Percentiles rank a stretch among this genome's conserved stretches.
Conservation (phyloP, 495 filamentous ascomycete species). For the Rhizodiscina lignyota region DNA sequence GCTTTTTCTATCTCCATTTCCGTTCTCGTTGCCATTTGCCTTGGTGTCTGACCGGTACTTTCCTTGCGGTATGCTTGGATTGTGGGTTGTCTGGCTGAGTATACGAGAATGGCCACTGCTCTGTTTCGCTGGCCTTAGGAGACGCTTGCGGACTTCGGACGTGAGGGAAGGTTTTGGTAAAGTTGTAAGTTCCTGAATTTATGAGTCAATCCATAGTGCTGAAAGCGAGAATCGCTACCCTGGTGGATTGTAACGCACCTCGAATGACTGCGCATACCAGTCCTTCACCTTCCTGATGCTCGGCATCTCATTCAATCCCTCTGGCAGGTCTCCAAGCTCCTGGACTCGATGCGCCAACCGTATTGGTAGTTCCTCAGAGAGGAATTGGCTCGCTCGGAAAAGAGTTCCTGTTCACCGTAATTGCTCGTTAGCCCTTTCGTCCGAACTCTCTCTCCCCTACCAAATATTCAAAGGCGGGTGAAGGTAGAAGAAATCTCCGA, state of each 20-base stretch:
- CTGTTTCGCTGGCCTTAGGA: constrained; percentile 54
- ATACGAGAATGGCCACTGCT: constrained; percentile 39
- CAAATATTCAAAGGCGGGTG: background rate
- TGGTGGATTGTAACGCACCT: constrained; percentile 40
- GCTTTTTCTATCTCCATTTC: constrained; percentile 24
- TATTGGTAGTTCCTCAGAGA: constrained; percentile 95
- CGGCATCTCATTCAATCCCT: constrained; percentile 96
- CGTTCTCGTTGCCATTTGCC: constrained; percentile 30
- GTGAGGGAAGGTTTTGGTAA: constrained; percentile 61
- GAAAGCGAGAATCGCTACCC: constrained; percentile 2
- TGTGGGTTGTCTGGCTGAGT: constrained; percentile 66
- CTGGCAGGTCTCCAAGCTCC: constrained; percentile 81
- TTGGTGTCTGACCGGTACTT: constrained; percentile 57
- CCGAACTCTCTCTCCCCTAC: no score
- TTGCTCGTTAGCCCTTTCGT: background rate
- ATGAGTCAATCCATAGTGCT: background rate
- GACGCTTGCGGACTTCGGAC: constrained; percentile 58
- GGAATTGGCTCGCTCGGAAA: constrained; percentile 94
- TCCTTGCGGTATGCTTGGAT: constrained; percentile 76
- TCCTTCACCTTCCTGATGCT: constrained; percentile 89
- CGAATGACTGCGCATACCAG: constrained; percentile 99
- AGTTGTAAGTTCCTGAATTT: constrained; percentile 66
- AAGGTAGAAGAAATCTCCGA: background rate
- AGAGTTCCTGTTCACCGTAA: constrained; percentile 52
- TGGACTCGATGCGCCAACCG: constrained; percentile 90